Percentiles rank a stretch among this genome's conserved stretches.
These are phyloP conservation scores for Hemileia vastatrix DNA, from an alignment of 1,284 basidiomycete genomes.

Conservation along the genomic window DNA sequence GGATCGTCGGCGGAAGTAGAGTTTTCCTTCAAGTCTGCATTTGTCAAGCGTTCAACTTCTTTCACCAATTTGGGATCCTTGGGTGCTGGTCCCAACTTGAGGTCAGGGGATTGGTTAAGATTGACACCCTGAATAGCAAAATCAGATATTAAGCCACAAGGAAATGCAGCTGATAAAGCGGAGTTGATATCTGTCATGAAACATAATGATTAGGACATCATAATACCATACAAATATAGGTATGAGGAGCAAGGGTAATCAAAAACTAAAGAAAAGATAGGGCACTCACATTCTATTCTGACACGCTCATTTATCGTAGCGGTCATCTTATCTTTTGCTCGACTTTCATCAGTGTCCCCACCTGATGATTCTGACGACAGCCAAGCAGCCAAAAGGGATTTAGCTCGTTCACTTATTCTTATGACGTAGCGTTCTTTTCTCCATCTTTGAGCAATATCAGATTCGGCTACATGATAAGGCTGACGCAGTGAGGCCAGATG, in stretches of 20 bases:
- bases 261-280: background rate
- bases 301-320: slow-evolving; percentile 76
- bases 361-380: slow-evolving; percentile 78
- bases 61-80: slow-evolving; percentile 64
- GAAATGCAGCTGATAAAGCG: slow-evolving; percentile 18
- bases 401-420: slow-evolving; percentile 81
- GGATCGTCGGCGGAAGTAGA: slow-evolving; percentile 31
- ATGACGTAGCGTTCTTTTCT: slow-evolving; percentile 82
- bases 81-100: slow-evolving; percentile 74
- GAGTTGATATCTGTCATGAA: slow-evolving; percentile 9
- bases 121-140: background rate
- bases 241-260: background rate
- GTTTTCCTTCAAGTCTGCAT: slow-evolving; percentile 33
- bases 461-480: slow-evolving; percentile 60
- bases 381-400: slow-evolving; percentile 88
- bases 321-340: slow-evolving; percentile 58
- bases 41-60: slow-evolving; percentile 63
- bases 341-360: slow-evolving; percentile 61
- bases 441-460: slow-evolving; percentile 70
- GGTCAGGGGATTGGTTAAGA: slow-evolving; percentile 26
- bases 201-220: too few relatives aligned
- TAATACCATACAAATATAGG: background rate
- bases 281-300: slow-evolving; percentile 66
- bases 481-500: slow-evolving; percentile 72
- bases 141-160: slow-evolving; percentile 16